A percentile compares a stretch with the other conserved stretches of the same genome.
Conservation (phyloP, 768 basidiomycete genomes). For the Lanmaoa rubissima region DNA sequence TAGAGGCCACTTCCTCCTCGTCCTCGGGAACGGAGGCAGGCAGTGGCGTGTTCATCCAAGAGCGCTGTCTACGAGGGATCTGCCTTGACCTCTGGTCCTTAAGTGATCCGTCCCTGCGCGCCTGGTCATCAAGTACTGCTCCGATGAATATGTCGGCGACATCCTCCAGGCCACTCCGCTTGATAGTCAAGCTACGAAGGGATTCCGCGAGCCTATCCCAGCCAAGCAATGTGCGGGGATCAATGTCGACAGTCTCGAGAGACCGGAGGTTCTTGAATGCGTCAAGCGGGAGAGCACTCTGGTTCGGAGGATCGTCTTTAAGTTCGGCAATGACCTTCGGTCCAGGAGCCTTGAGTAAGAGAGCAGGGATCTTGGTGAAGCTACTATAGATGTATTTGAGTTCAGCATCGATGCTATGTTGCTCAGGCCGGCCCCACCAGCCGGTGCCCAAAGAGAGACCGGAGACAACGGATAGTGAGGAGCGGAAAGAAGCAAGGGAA, state of each 20-base stretch:
- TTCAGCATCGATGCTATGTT: constrained; percentile 62
- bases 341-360: constrained; percentile 63
- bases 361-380: constrained; percentile 86
- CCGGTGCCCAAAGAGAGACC: constrained; percentile 66
- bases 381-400: constrained; percentile 86
- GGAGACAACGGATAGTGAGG: constrained; percentile 75
- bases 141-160: constrained; percentile 73
- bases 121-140: constrained; percentile 74
- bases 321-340: constrained; percentile 68
- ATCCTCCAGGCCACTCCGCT: constrained; percentile 79
- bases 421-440: constrained; percentile 69
- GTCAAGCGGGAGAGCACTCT: constrained; percentile 77
- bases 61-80: constrained; percentile 44
- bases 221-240: constrained; percentile 77
- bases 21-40: constrained; percentile 61
- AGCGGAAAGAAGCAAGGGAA: constrained; percentile 72
- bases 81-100: constrained; percentile 46
- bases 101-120: constrained; percentile 55
- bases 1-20: constrained; percentile 26
- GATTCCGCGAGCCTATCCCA: constrained; percentile 79
- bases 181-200: constrained; percentile 71
- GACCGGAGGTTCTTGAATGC: constrained; percentile 82
- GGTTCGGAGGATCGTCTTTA: constrained; percentile 61
- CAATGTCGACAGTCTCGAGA: constrained; percentile 75
- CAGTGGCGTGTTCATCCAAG: constrained; percentile 49